Conservation (phyloP, 805 yeast species). For the Metschnikowia cubensis region DNA sequence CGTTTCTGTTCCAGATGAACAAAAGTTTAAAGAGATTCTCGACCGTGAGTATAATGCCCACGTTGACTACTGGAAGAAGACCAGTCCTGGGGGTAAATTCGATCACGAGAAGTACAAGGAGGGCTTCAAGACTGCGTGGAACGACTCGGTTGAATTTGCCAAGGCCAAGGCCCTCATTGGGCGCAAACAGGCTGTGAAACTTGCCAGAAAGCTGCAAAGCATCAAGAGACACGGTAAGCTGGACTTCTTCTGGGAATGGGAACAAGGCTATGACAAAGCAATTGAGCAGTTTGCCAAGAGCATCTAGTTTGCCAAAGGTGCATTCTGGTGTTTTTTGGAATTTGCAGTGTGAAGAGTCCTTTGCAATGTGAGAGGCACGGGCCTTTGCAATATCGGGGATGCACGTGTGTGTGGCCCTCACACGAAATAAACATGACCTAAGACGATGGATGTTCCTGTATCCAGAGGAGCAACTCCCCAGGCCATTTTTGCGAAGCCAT, state of each 20-base stretch:
- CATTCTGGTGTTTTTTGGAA: not conserved
- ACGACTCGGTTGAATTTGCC: constrained; percentile 67
- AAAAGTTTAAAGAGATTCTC: constrained; percentile 38
- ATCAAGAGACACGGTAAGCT: constrained; percentile 50
- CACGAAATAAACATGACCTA: not conserved
- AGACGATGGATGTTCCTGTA: not conserved
- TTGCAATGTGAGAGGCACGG: too few relatives aligned
- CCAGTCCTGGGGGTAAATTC: constrained; percentile 54
- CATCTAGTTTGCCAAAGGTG: not conserved
- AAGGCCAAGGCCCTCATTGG: constrained; percentile 70
- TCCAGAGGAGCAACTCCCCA: not conserved
- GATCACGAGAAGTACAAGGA: constrained; percentile 81
- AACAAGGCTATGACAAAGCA: constrained; percentile 76
- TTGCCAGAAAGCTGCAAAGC: constrained; percentile 62
- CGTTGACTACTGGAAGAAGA: constrained; percentile 61
- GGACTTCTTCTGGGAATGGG: constrained; percentile 79
- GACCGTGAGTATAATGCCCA: constrained; percentile 45
- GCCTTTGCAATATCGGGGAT: not conserved
- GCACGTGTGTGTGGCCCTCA: not conserved
- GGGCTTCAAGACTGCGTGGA: constrained; percentile 74
- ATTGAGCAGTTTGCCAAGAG: constrained; percentile 33
- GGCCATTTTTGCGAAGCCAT: not conserved
- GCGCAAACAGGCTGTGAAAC: constrained; percentile 50
- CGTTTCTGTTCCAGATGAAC: constrained; percentile 35
- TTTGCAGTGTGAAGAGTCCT: too few relatives aligned